Base-by-base conservation (phyloP, 108 stramenopile genomes). In the Skeletonema grethae region DNA sequence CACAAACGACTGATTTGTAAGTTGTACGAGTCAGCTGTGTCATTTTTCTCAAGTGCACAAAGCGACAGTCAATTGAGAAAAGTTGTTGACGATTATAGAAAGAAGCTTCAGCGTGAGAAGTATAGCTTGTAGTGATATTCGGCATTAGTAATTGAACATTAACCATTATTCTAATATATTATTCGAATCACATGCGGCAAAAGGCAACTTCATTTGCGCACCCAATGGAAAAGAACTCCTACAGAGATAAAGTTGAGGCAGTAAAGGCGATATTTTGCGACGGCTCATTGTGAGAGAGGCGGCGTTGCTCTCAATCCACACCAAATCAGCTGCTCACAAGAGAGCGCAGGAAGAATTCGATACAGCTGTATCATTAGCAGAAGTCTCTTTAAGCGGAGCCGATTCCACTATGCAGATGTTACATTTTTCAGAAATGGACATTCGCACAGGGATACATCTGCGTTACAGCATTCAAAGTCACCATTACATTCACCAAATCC, bases 11-110 rank as follows among this genome's bases (percentile, higher is more conserved):
- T 59, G 25, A 58, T 86, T 2, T 50, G 68, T 29, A 80, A 69
- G 32, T 57, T 93, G 58, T 89, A 87, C 41, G 84, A 88, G 64
- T 65, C 75, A 30, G 92, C 85, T 7, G 65, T 90, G 28, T 30
- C 66, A 0, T 77, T 88, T 56, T 90, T 86, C 78, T 62, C 59
- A 12, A 67, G 73, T 67, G 68, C 61, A 16, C 61, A 43, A 5
- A 32, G 30, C 20, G 56, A 61, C 39, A n/a, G 73, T 22, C 41
- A 24, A 16, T 67, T 34, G 72, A 58, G 72, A 20, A 53, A 41
- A 16, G 56, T 70, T 11, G 46, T 67, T 24, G 69, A 70, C 65
- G 24, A 11, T 18, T 81, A 74, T 70, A 73, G 66, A 25, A 74
- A 60, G 22, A 58, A 62, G 30, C 73, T 81, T 66, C 50, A 53